Evolutionary conservation across 345 rosid species (phyloP), one percentile per base, ranked within the genome.

Genomic region (Linum tenue): DNA sequence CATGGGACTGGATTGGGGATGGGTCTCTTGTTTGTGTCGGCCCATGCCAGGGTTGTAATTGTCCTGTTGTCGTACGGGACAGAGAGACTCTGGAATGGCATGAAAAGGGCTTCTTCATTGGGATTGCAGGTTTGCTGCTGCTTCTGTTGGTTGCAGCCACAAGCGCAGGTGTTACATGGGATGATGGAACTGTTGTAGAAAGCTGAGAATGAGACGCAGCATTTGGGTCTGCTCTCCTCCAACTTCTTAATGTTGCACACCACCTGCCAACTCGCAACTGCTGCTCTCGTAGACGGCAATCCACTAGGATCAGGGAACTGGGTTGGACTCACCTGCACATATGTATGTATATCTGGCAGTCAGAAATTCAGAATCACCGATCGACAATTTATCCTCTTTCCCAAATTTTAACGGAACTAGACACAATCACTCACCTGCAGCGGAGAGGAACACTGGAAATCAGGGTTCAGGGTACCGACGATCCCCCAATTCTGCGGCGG

Each of bases 171-270:
- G 39, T 64, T 75, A 69, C 91, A 86, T 2, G 87, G 91, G 37
- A 85, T 60, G 14, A 69, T 74, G 10, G 86, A 81, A 14, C 77
- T 77, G 50, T 80, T 83, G 79, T 69, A 81, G 39, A 78, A 86
- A 2, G 88, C 71, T 1, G 91, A 86, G 73, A 83, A 86, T 5
- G 86, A 75, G 37, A 83, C 91, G 1, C 88, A 86, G 36, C 91
- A 82, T 69, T 68, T 75, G 0, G 81, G 77, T 0, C 59, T 76
- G 37, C 65, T 56, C 16, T 74, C 5, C 2, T 55, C 63, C 7
- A 81, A 74, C 48, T 35, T 66, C 7, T 83, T 72, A 61, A 80
- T 76, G 75, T 83, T 86, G 81, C 86, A 86, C 4, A 77, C 80
- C 10, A 83, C 70, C 68, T 83, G 88, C 86, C 84, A 86, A 61